Evolutionary conservation across 2,329 filamentous ascomycete genomes (phyloP).

Genomic region (Neonectria hederae): DNA sequence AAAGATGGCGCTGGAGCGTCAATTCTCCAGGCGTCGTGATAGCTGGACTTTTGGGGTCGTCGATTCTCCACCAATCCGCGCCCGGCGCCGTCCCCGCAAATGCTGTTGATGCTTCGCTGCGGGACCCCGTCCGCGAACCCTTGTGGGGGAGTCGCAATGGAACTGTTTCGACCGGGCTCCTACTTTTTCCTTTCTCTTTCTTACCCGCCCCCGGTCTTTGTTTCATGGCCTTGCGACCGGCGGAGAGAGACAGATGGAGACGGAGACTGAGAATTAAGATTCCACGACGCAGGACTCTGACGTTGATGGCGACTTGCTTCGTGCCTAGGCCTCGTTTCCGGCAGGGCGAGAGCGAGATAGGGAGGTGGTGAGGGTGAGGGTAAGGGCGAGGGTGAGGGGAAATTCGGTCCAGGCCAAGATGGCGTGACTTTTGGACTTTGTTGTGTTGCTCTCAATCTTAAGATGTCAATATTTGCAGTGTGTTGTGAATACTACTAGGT

Average conservation of each 20-base stretch:
- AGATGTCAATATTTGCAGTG: not conserved
- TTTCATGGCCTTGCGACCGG: conserved; percentile 40
- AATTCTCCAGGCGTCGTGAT: conserved; percentile 41
- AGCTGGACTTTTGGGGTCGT: conserved; percentile 26
- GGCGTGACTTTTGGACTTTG: conserved; percentile 8
- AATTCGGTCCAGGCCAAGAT: conserved; percentile 13
- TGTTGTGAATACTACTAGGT: no score
- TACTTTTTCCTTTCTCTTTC: not conserved
- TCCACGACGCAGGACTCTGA: conserved; percentile 2
- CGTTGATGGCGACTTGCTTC: not conserved
- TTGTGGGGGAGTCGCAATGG: conserved; percentile 6
- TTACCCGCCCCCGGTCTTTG: conserved; percentile 27
- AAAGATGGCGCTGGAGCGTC: conserved; percentile 31
- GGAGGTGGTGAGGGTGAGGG: not conserved
- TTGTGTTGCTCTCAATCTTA: not conserved
- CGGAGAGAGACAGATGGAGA: conserved; percentile 1
- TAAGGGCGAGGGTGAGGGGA: not conserved
- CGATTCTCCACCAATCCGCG: conserved; percentile 38
- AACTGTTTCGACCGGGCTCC: conserved; percentile 19
- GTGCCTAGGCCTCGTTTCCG: no score
- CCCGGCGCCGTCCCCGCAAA: conserved; percentile 26
- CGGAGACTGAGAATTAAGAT: not conserved
- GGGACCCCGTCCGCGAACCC: conserved; percentile 7
- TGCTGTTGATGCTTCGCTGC: conserved; percentile 25
- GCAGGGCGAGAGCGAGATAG: not conserved